Evolutionary conservation across 2,329 filamentous ascomycete genomes (phyloP).

Genomic region (Lachnellula arida): DNA sequence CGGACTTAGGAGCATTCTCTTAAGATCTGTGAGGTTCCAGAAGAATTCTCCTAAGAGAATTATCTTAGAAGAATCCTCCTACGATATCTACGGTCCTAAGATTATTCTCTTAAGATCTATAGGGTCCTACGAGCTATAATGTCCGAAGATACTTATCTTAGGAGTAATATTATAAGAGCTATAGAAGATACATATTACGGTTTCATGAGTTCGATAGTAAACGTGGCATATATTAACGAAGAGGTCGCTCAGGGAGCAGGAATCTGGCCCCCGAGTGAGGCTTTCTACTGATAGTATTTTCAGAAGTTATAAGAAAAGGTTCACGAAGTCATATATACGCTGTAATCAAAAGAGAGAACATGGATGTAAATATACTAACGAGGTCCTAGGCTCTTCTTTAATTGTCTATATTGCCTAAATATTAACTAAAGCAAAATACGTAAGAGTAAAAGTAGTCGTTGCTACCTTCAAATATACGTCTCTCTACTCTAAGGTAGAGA

Average conservation of each 20-base stretch:
- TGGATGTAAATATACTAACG: not conserved
- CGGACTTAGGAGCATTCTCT: conserved; percentile 1
- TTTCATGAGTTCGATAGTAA: no score
- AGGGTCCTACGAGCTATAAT: conserved; percentile 4
- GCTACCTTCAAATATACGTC: not conserved
- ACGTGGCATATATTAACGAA: no score
- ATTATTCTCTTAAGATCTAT: conserved; percentile 4
- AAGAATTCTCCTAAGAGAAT: conserved; percentile 3
- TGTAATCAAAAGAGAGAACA: not conserved
- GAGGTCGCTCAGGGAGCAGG: no score
- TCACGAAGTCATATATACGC: not conserved
- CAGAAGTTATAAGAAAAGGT: not conserved
- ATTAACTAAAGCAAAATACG: not conserved
- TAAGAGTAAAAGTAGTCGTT: conserved; percentile 1
- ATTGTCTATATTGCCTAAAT: conserved; percentile 1
- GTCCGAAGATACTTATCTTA: conserved; percentile 8
- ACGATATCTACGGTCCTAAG: conserved; percentile 2
- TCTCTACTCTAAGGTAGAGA: no score
- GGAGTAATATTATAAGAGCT: not conserved
- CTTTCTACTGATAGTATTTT: conserved; percentile 2
- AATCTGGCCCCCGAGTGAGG: not conserved
- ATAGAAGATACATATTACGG: not conserved
- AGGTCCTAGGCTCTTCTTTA: not conserved
- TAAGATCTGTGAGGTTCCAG: conserved; percentile 1
- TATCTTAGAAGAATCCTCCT: conserved; percentile 2